Conservation (phyloP, 441 rosid species). For the Croton laevigatus region DNA sequence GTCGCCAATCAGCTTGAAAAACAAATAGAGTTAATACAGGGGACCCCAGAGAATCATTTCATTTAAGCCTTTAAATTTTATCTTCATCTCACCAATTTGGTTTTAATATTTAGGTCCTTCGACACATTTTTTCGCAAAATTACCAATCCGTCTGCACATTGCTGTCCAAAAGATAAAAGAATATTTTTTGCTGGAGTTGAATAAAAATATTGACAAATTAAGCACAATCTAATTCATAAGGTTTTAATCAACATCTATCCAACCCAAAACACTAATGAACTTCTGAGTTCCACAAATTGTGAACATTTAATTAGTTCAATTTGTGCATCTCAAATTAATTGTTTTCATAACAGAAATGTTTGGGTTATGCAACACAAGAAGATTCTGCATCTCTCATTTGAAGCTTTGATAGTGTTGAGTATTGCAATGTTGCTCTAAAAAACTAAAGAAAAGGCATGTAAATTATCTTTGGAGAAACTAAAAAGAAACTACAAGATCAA, state of each 20-base stretch:
- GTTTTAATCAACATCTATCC: not conserved
- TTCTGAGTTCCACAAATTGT: not conserved
- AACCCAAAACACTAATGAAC: not conserved
- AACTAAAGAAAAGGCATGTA: not conserved
- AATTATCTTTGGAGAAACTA: not conserved
- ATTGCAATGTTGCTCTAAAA: not conserved
- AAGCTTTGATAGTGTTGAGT: not conserved
- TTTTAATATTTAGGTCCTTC: not conserved
- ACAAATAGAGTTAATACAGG: not conserved
- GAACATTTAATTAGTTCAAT: not conserved
- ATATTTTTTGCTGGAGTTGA: too few species aligned
- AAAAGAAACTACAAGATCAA: not conserved
- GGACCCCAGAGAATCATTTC: not conserved
- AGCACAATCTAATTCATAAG: too few species aligned
- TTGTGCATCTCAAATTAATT: not conserved
- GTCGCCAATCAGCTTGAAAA: not conserved
- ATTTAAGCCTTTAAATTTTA: not conserved
- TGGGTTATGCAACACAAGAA: not conserved
- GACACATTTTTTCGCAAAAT: not conserved
- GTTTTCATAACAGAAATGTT: not conserved
- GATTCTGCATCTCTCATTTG: not conserved
- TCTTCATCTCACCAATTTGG: not conserved
- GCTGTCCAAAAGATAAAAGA: too few species aligned
- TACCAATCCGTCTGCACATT: not conserved
- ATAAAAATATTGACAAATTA: too few species aligned